Evolutionary conservation across 176 grass and related monocot species (phyloP), one percentile per base, ranked within the genome.

Genomic region (Thalia dealbata): DNA sequence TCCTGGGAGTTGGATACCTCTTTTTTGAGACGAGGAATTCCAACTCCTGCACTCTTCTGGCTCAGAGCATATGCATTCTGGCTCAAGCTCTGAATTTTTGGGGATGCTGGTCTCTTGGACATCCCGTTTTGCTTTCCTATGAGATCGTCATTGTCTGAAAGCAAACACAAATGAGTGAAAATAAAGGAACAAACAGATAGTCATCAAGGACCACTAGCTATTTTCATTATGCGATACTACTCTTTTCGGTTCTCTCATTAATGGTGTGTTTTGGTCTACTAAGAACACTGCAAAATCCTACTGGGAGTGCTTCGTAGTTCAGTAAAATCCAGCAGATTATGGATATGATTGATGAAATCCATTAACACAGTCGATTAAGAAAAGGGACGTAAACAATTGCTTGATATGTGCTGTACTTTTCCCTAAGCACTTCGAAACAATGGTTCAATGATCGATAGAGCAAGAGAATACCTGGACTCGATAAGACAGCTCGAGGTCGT

Each of bases 71-170:
- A n/a, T n/a, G n/a, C n/a, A n/a, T 25, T 44, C 75, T 68, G 52
- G 27, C 58, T 67, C 25, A 35, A 41, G 52, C 64, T 76, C 45
- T 75, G 69, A 61, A 72, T 85, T 54, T 56, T 85, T 2, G 25
- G 21, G 10, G 51, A 61, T 3, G 55, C 30, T 59, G 60, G 26
- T 50, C 69, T 80, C 72, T 80, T 75, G 45, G 66, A 67, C 27
- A 28, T 41, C 27, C 14, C 64, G 44, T 85, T 85, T 54, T 85
- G 78, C 25, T 80, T 65, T 67, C 76, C 82, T 72, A 80, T 85
- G 50, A 85, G 62, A 85, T 85, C 65, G 50, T 85, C 82, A 58
- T 85, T 85, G 21, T 85, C 82, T 85, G 82, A 58, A 54, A 75
- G 65, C 46, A 80, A 61, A 61, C 26, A 38, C 32, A 38, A 38